Percentiles rank a stretch among this genome's conserved stretches.
These are phyloP conservation scores for Glomus cerebriforme DNA, from an alignment of 192 early-diverging fungal species.

Conservation along the genomic window DNA sequence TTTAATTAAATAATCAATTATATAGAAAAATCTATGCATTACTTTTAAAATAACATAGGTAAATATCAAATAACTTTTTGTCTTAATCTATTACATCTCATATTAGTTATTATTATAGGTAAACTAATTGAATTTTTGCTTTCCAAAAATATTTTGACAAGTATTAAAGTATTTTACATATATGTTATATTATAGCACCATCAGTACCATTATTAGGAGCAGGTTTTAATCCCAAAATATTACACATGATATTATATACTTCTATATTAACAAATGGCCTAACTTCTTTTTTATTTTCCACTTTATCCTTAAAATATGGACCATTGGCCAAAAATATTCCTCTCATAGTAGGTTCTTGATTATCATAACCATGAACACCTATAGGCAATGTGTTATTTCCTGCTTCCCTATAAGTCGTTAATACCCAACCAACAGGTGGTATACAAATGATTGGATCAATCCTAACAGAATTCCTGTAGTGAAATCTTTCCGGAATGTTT, in stretches of 20 bases:
- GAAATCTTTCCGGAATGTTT: conserved; percentile 70
- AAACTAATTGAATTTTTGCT: no score
- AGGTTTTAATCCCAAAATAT: conserved; percentile 56
- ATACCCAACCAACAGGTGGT: conserved; percentile 66
- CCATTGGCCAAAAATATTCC: conserved; percentile 84
- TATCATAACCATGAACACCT: conserved; percentile 88
- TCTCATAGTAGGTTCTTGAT: conserved; percentile 73
- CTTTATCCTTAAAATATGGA: conserved; percentile 54
- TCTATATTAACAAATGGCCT: conserved; percentile 70
- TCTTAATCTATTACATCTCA: no score
- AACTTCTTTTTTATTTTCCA: conserved; percentile 27
- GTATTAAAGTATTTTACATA: no score
- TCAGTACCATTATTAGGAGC: conserved; percentile 77
- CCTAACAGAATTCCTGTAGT: conserved; percentile 66
- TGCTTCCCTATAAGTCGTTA: conserved; percentile 46
- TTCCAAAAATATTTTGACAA: no score
- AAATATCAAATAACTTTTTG: no score
- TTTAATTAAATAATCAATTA: no score
- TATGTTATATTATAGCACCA: conserved; percentile 18
- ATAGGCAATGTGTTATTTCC: conserved; percentile 28
- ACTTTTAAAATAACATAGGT: no score
- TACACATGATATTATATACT: conserved; percentile 67
- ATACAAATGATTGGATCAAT: conserved; percentile 76
- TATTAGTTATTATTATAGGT: no score
- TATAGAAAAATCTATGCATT: no score